Base-by-base conservation (phyloP, 1,284 basidiomycete genomes). In the Trametes polyzona region DNA sequence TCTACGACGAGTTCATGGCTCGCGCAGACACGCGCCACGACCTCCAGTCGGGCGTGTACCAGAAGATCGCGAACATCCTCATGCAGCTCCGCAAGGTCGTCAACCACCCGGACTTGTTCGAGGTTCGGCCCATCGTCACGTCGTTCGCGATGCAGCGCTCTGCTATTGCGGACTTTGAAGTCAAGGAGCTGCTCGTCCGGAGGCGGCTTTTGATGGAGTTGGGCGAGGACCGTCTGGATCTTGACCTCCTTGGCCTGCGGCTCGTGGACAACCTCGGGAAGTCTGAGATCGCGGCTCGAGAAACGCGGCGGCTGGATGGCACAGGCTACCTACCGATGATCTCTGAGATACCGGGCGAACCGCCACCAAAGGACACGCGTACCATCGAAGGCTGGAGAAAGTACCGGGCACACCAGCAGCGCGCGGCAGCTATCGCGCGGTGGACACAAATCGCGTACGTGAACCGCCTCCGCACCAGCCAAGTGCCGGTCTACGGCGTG, bases 1-100 rank as follows among this genome's bases (percentile, higher is more conserved):
- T 99, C 8, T 99, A 99, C 74, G 96, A 99, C 78, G 96, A 98
- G 72, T 98, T 98, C 77, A 98, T 99, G 95, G 83, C 90, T 5
- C 85, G 96, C 26, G 87, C 93, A 0, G 88, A 94, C 59, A 98
- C 96, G 2, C 84, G 86, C 37, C 88, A 93, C 65, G 93, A 93
- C 14, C 81, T 98, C 46, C 82, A 89, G 16, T 94, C 92, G 4
- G 96, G 96, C 3, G 80, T 89, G 1, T 92, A 92, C 66, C 87
- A 90, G 72, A 95, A 95, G 71, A 95, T 98, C 58, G 95, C 96
- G 73, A 98, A 98, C 71, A 93, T 96, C 58, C 81, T 98, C 57
- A 98, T 98, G 96, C 96, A 98, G 71, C 81, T 97, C 19, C 84
- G 93, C 49, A 96, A 96, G 75, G 93, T 95, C 36, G 96, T 95